These are phyloP conservation scores for Microglena sp. DNA, from an alignment of 139 green algal genomes.

Conservation along the genomic window DNA sequence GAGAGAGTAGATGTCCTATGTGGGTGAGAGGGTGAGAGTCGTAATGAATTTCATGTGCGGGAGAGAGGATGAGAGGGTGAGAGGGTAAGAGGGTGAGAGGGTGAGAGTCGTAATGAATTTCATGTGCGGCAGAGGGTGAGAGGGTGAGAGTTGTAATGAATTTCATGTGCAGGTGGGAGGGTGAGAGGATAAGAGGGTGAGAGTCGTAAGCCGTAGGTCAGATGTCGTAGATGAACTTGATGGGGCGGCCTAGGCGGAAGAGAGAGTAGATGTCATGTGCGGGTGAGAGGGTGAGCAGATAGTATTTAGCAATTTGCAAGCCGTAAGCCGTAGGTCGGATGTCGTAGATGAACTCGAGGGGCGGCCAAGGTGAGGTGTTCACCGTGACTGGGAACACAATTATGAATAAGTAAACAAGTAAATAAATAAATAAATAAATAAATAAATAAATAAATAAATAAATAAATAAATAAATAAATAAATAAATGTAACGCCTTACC, in stretches of 20 bases:
- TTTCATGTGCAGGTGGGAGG: background rate
- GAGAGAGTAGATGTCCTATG: constrained; percentile 88
- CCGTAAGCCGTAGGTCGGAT: background rate
- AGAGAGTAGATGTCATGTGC: no score
- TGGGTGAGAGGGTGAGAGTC: constrained; percentile 28
- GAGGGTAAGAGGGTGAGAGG: constrained; percentile 29
- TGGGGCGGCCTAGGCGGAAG: background rate
- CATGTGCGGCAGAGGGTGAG: background rate
- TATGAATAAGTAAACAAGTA: no score
- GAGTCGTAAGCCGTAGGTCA: background rate
- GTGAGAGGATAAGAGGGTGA: background rate
- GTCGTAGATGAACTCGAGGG: background rate
- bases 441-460: no score
- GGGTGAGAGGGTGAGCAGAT: no score
- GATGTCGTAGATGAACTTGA: background rate
- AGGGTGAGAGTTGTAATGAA: background rate
- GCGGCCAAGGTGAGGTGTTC: background rate
- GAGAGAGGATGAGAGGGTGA: background rate
- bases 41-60: background rate
- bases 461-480: background rate
- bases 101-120: background rate
- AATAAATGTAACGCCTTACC: constrained; percentile 25
- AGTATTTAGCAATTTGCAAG: background rate
- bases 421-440: no score
- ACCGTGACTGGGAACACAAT: background rate